Conservation (phyloP, 805 yeast species). For the Wickerhamomyces rabaulensis region DNA sequence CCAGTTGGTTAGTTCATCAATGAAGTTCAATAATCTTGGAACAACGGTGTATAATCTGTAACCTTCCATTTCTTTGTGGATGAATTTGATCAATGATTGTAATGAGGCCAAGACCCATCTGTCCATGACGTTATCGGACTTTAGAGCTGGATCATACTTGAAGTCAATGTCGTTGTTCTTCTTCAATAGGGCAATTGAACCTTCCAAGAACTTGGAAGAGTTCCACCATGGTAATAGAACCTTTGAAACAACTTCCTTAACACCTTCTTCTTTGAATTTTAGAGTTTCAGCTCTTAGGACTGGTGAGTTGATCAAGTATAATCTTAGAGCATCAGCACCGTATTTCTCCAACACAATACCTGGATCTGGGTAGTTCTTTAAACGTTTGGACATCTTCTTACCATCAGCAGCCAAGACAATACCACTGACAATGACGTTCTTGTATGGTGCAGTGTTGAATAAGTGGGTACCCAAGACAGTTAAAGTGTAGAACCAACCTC, state of each 20-base stretch:
- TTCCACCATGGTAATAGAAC: slow-evolving; percentile 99
- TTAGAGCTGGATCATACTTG: slow-evolving; percentile 58
- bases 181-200: slow-evolving; percentile 79
- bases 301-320: slow-evolving; percentile 95
- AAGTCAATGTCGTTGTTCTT: slow-evolving; percentile 70
- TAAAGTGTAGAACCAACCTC: slow-evolving; percentile 99
- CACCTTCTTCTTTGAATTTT: slow-evolving; percentile 98
- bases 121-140: slow-evolving; percentile 90
- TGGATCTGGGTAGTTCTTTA: slow-evolving; percentile 98
- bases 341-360: slow-evolving; percentile 70
- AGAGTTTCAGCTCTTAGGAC: slow-evolving; percentile 94
- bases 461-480: slow-evolving; percentile 93
- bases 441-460: slow-evolving; percentile 87
- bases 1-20: slow-evolving; percentile 97
- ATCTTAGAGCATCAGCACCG: slow-evolving; percentile 97
- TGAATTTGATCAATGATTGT: slow-evolving; percentile 82
- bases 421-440: slow-evolving; percentile 94
- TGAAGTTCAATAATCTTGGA: slow-evolving; percentile 80
- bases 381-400: slow-evolving; percentile 97
- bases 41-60: slow-evolving; percentile 95
- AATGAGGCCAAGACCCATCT: slow-evolving; percentile 95
- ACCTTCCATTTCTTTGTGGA: slow-evolving; percentile 84
- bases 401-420: slow-evolving; percentile 97
- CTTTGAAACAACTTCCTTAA: slow-evolving; percentile 92
- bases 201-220: slow-evolving; percentile 93